Evolutionary conservation across 768 basidiomycete species (phyloP).

Genomic region (Hygrocybe punicea): DNA sequence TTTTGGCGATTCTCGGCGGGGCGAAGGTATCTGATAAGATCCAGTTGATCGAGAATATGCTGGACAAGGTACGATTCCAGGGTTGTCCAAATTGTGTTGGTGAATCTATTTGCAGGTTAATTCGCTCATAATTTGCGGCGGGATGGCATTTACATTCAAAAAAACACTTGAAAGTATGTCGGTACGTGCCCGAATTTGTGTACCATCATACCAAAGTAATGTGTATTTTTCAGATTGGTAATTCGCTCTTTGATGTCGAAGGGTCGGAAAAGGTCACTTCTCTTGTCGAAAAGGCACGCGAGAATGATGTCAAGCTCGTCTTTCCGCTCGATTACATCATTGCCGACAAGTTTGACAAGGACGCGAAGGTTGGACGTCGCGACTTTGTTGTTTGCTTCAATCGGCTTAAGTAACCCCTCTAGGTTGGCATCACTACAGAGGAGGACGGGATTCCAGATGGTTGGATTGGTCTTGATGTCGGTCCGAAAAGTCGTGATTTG

Average conservation of each 20-base stretch:
- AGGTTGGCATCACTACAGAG: conserved; percentile 78
- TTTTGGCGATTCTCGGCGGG: conserved; percentile 97
- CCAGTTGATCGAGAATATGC: conserved; percentile 96
- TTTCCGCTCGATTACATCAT: conserved; percentile 95
- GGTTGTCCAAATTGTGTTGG: background rate
- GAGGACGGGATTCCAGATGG: conserved; percentile 83
- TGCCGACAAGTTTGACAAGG: conserved; percentile 92
- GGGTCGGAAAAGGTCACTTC: conserved; percentile 82
- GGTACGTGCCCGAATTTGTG: conserved; percentile 39
- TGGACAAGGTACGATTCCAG: conserved; percentile 71
- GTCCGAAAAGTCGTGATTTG: conserved; percentile 75
- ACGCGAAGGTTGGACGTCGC: conserved; percentile 64
- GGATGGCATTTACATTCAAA: conserved; percentile 99
- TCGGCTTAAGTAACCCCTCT: background rate
- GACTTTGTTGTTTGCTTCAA: conserved; percentile 19
- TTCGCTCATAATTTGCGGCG: conserved; percentile 93
- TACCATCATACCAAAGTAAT: conserved; percentile 6
- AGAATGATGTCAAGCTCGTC: conserved; percentile 88
- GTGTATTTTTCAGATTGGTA: conserved; percentile 66
- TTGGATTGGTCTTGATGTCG: conserved; percentile 95
- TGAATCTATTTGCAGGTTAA: conserved; percentile 58
- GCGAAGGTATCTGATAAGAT: conserved; percentile 99
- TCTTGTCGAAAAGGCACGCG: conserved; percentile 88
- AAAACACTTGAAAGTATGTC: conserved; percentile 80
- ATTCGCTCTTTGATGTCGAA: conserved; percentile 87